phyloP scores from a whole-genome alignment of 495 filamentous ascomycete species.

The Thozetella sp. region DNA sequence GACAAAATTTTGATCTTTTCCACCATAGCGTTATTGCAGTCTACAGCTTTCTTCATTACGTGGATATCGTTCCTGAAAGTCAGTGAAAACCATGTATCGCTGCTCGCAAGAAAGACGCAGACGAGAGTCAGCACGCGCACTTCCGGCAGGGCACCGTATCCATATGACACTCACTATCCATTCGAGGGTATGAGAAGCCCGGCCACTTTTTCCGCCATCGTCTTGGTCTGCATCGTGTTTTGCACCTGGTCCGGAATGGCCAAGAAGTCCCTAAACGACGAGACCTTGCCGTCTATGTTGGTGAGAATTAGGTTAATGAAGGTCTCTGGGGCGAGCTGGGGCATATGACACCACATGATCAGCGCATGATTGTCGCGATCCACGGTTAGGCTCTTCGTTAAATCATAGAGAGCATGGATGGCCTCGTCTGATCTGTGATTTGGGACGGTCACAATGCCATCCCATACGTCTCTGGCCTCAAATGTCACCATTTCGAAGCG shows the following conservation, averaged over 20 bases:
- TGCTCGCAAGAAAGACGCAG: constrained; percentile 4
- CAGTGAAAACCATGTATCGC: constrained; percentile 26
- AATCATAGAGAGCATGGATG: neutral
- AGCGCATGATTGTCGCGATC: too few relatives aligned
- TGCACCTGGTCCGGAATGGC: too few relatives aligned
- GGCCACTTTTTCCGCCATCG: too few relatives aligned
- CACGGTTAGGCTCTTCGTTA: neutral
- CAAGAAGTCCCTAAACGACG: too few relatives aligned
- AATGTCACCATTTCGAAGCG: constrained; percentile 30
- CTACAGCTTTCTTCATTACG: constrained; percentile 19
- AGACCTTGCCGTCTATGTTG: too few relatives aligned
- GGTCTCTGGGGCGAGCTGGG: too few relatives aligned
- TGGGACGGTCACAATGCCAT: constrained; percentile 10
- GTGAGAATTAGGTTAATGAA: too few relatives aligned
- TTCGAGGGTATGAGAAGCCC: neutral
- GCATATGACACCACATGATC: too few relatives aligned
- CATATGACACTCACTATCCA: constrained; percentile 9
- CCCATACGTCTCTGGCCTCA: constrained; percentile 9
- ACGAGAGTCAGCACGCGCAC: constrained; percentile 8
- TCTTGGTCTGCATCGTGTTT: too few relatives aligned
- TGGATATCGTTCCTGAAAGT: constrained; percentile 23
- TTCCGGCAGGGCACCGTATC: constrained; percentile 10
- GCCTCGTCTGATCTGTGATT: neutral
- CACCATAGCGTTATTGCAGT: constrained; percentile 20
- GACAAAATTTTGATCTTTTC: constrained; percentile 14